phyloP scores from a whole-genome alignment of 2,329 filamentous ascomycete species.

The Macrophomina pseudophaseolina region DNA sequence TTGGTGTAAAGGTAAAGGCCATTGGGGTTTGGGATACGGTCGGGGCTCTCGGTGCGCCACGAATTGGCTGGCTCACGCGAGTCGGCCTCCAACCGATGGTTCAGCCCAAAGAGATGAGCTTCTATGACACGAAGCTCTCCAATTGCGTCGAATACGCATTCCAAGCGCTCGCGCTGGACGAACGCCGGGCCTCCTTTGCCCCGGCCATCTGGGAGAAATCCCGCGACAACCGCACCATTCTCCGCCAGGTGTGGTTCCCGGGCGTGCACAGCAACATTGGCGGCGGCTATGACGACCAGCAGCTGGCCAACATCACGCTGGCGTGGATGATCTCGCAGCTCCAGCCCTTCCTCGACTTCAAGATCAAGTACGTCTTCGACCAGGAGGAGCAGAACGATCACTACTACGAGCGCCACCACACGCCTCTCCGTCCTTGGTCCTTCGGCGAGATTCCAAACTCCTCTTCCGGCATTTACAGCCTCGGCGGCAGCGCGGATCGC shows the following conservation, averaged over 20 bases:
- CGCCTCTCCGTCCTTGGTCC: conserved; percentile 53
- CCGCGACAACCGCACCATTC: conserved; percentile 32
- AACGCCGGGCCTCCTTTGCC: conserved; percentile 61
- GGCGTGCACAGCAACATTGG: conserved; percentile 57
- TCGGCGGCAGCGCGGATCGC: conserved; percentile 52
- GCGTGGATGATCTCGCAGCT: conserved; percentile 64
- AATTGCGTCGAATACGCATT: conserved; percentile 61
- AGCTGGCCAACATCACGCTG: conserved; percentile 58
- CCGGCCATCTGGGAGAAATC: conserved; percentile 62
- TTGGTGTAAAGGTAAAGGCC: conserved; percentile 53
- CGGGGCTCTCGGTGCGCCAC: conserved; percentile 52
- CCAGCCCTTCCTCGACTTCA: conserved; percentile 54
- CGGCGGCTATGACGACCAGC: conserved; percentile 53
- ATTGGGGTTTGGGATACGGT: conserved; percentile 62
- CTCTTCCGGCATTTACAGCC: conserved; percentile 52
- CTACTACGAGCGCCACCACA: conserved; percentile 25
- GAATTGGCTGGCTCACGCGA: conserved; percentile 48
- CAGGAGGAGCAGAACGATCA: conserved; percentile 33
- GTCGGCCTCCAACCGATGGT: conserved; percentile 40
- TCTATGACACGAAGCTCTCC: conserved; percentile 55
- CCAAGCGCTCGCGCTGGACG: conserved; percentile 64
- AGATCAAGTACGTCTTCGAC: conserved; percentile 54
- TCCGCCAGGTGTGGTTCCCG: conserved; percentile 55
- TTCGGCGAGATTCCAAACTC: conserved; percentile 54
- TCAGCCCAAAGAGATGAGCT: conserved; percentile 47